Base-by-base conservation (phyloP, 108 stramenopile genomes). In the Stephanodiscus triporus region DNA sequence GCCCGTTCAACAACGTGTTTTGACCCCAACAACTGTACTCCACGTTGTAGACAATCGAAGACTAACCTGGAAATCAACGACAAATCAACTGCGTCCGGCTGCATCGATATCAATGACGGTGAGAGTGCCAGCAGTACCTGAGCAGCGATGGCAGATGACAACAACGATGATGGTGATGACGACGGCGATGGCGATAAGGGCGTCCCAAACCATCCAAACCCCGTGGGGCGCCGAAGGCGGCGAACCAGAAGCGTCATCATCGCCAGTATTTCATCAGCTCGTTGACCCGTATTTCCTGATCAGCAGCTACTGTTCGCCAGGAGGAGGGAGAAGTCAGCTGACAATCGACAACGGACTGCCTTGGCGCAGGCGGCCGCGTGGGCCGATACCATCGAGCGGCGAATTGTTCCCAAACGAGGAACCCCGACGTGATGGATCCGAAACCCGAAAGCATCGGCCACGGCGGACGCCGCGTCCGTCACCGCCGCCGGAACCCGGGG, bases 31-130 rank as follows among this genome's bases (percentile, higher is more conserved):
- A 0, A 63, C 59, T 14, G 38, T 73, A 1, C 64, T 63, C 14
- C 72, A 63, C 38, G 34, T 73, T 26, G 53, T 54, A 2, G 34
- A 63, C 24, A 73, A 73, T 64, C 62, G 72, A 6, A 63, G 53
- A 32, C 17, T 64, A 14, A 42, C 22, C 23, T 26, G 42, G 20
- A n/a, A 40, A 45, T 70, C 9, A 8, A 0, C n/a, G 20, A n/a
- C n/a, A n/a, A n/a, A n/a, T n/a, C n/a, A n/a, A n/a, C n/a, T n/a
- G n/a, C n/a, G n/a, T n/a, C n/a, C n/a, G n/a, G n/a, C n/a, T n/a
- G n/a, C n/a, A n/a, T n/a, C n/a, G n/a, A n/a, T n/a, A n/a, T n/a
- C n/a, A n/a, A n/a, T n/a, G n/a, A n/a, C n/a, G n/a, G n/a, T n/a
- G n/a, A n/a, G n/a, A n/a, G n/a, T n/a, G n/a, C n/a, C n/a, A n/a